A percentile compares a stretch with the other conserved stretches of the same genome.
Conservation (phyloP, 495 filamentous ascomycete genomes). For the Usnea hakonensis region DNA sequence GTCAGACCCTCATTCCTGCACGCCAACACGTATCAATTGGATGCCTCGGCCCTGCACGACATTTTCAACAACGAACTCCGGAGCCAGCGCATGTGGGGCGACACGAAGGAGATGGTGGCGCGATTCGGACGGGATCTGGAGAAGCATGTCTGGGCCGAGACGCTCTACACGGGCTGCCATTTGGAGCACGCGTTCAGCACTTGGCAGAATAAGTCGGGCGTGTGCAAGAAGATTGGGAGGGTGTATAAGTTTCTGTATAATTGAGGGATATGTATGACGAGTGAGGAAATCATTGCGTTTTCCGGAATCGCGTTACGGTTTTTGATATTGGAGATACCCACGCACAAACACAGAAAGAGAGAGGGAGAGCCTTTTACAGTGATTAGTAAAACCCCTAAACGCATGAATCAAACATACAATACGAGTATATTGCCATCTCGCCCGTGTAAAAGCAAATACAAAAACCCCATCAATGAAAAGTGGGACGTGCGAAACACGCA, state of each 20-base stretch:
- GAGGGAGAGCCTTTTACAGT: too few relatives aligned
- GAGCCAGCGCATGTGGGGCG: conserved; percentile 36
- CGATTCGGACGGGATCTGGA: conserved; percentile 33
- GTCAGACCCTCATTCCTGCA: conserved; percentile 28
- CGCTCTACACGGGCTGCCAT: conserved; percentile 26
- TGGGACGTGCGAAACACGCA: too few relatives aligned
- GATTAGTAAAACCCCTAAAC: too few relatives aligned
- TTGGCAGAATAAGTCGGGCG: conserved; percentile 7
- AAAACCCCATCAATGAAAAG: too few relatives aligned
- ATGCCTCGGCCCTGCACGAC: conserved; percentile 25
- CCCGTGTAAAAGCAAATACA: too few relatives aligned
- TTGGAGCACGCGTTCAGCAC: conserved; percentile 6
- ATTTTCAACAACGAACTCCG: conserved; percentile 22
- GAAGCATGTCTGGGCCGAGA: conserved; percentile 30
- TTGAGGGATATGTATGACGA: background rate
- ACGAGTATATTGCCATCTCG: too few relatives aligned
- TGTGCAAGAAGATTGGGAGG: conserved; percentile 17
- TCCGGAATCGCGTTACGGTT: too few relatives aligned
- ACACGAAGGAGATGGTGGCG: conserved; percentile 32
- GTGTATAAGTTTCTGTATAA: conserved; percentile 13
- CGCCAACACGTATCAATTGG: conserved; percentile 30
- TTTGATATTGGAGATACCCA: too few relatives aligned
- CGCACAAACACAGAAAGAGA: too few relatives aligned
- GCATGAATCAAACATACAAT: too few relatives aligned
- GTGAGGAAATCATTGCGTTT: too few relatives aligned